Evolutionary conservation across 169 alveolate species (phyloP), one percentile per base, ranked within the genome.

Genomic region (Eimeria falciformis): DNA sequence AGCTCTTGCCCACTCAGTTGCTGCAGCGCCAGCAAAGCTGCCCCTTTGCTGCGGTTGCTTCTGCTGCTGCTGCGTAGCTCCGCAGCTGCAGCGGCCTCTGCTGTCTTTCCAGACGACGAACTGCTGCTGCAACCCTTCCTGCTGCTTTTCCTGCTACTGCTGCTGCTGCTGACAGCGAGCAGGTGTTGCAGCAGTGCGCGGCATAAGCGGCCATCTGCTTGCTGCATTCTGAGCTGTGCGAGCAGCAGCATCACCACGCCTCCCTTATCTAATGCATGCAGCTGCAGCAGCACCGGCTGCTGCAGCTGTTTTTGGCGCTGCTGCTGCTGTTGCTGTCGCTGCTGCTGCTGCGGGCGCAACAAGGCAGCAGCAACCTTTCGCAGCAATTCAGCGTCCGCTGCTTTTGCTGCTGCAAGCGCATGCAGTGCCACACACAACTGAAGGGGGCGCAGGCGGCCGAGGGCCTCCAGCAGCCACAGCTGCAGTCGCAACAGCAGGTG

Each of bases 281-380:
- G 83, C 83, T 56, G 83, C 83, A 71, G 83, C 21, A 27, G 83
- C 55, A 5, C 58, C 17, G 29, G 83, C 55, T 71, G 83, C 56
- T 71, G 83, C 83, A 18, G 23, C 27, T 71, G 56, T 37, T 27
- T 2, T 21, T 0, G 17, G 27, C 40, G 56, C 23, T 71, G 56
- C 55, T 29, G 53, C 43, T 71, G 83, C 56, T 71, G 83, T 56
- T 66, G 78, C 40, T 7, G 78, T 33, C 29, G 78, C 33, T 18
- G 45, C 40, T 23, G 78, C 27, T 66, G 78, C 3, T 66, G 78
- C 40, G 23, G 78, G n/a, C n/a, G n/a, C n/a, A n/a, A n/a, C n/a
- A n/a, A n/a, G n/a, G n/a, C n/a, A n/a, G n/a, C n/a, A n/a, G n/a
- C n/a, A n/a, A n/a, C n/a, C n/a, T n/a, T n/a, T n/a, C n/a, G n/a